A percentile compares a stretch with the other conserved stretches of the same genome.
Conservation (phyloP, 192 early-diverging fungal genomes). For the Coemansia sp. region DNA sequence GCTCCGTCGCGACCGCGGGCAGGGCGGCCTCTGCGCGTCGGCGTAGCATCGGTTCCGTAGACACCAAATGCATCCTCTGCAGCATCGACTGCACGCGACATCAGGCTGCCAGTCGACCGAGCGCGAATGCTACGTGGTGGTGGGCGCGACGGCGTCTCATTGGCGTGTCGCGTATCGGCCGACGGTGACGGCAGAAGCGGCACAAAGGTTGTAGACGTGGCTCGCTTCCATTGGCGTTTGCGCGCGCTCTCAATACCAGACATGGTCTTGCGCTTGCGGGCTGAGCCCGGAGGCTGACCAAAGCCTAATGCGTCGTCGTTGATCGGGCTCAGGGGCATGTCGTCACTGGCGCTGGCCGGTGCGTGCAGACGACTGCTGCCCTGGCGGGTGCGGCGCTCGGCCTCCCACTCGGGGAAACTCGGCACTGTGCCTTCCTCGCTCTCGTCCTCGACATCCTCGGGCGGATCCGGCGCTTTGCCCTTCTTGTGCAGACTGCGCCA, state of each 20-base stretch:
- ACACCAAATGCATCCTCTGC: constrained; percentile 5
- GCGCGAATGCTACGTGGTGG: constrained; percentile 20
- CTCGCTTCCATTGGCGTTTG: constrained; percentile 57
- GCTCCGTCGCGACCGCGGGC: background rate
- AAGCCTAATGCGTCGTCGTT: background rate
- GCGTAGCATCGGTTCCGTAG: constrained; percentile 10
- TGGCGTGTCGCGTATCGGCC: constrained; percentile 4
- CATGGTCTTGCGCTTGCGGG: constrained; percentile 54
- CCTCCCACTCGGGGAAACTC: constrained; percentile 54
- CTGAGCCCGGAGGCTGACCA: constrained; percentile 36
- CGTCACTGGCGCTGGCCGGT: constrained; percentile 5
- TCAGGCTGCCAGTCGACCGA: constrained; percentile 16
- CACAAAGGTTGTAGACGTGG: constrained; percentile 49
- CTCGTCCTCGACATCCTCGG: constrained; percentile 28
- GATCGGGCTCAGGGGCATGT: constrained; percentile 17
- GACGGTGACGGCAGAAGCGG: constrained; percentile 42
- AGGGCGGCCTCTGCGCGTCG: constrained; percentile 16
- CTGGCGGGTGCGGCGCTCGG: constrained; percentile 31
- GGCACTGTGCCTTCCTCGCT: constrained; percentile 54
- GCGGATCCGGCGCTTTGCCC: constrained; percentile 52
- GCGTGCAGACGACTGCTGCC: background rate
- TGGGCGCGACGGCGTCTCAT: constrained; percentile 11
- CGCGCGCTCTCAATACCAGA: constrained; percentile 55
- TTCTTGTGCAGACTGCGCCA: constrained; percentile 55
- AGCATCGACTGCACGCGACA: constrained; percentile 1